Base-by-base conservation (phyloP, 2,329 filamentous ascomycete species). In the Coniella vitis region DNA sequence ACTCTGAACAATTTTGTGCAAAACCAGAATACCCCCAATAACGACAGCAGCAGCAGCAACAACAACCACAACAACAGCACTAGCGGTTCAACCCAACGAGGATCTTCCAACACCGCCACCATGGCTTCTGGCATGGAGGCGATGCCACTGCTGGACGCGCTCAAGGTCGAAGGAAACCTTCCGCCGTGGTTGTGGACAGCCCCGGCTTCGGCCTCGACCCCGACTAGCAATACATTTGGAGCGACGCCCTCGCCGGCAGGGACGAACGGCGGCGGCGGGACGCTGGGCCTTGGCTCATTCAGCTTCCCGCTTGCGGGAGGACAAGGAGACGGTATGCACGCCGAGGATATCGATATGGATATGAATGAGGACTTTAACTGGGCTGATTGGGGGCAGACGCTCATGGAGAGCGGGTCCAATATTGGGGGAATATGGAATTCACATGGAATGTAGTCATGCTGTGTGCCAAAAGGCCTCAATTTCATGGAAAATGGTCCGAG, bases 171-270 rank as follows among this genome's bases (percentile, higher is more conserved):
- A 3, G 69, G 69, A 20, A 73, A 72, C 10, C 70, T 76, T 2
- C 73, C 78, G 5, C 75, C 77, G 41, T 80, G 78, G 55, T 68
- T 78, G 55, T 80, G 78, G 39, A 72, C 73, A 1, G 66, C 65
- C 12, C 67, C 67, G 52, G n/a, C n/a, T n/a, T 16, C 32, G 4
- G 42, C 52, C 19, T 44, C 49, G 35, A 38, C 36, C 12, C 8
- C 38, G 1, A 29, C 25, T 10, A 38, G 35, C 16, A 38, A 31
- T 19, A 29, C 35, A 5, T 44, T 47, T 13, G 40, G 47, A 17
- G 21, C 49, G 8, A 37, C 45, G 10, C 38, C 25, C 13, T 9
- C 32, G 7, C 25, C 25, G 35, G 32, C n/a, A 10, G 44, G 31
- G 12, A 38, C 43, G 19, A 41, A 32, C 35, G 39, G 37, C 19